Conservation (phyloP, 768 basidiomycete species). For the Tremella yokohamensis region DNA sequence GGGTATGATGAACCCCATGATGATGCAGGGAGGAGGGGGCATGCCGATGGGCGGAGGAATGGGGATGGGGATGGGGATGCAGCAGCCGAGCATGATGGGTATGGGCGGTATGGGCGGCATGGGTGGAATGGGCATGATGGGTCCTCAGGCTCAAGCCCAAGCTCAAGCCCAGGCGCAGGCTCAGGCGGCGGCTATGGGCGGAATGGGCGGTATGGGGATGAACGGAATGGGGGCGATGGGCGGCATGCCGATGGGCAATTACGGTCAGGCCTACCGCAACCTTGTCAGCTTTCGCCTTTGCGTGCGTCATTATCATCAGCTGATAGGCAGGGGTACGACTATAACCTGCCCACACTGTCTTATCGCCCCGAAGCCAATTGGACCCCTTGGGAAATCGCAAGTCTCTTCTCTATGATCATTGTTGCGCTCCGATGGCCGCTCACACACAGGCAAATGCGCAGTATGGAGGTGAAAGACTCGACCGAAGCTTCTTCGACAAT, state of each 20-base stretch:
- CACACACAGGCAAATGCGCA: slow-evolving; percentile 33
- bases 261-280: slow-evolving; percentile 23
- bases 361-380: slow-evolving; percentile 39
- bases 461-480: slow-evolving; percentile 31
- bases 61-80: not conserved
- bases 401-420: slow-evolving; percentile 7
- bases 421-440: not conserved
- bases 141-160: no score
- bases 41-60: no score
- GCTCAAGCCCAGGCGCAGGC: no score
- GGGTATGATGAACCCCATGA: slow-evolving; percentile 8
- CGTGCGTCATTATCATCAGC: not conserved
- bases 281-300: slow-evolving; percentile 14
- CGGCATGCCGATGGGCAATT: not conserved
- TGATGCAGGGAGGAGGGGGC: no score
- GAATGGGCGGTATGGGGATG: no score
- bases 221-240: no score
- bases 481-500: slow-evolving; percentile 46
- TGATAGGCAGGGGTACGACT: slow-evolving; percentile 38
- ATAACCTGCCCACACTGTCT: slow-evolving; percentile 28
- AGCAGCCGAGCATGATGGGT: no score
- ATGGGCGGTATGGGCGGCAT: slow-evolving; percentile 1
- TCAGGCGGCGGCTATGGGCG: no score
- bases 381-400: slow-evolving; percentile 43
- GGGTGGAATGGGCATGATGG: not conserved